Evolutionary conservation across 306 rosid genomes (phyloP).

Genomic region (Vicia faba): DNA sequence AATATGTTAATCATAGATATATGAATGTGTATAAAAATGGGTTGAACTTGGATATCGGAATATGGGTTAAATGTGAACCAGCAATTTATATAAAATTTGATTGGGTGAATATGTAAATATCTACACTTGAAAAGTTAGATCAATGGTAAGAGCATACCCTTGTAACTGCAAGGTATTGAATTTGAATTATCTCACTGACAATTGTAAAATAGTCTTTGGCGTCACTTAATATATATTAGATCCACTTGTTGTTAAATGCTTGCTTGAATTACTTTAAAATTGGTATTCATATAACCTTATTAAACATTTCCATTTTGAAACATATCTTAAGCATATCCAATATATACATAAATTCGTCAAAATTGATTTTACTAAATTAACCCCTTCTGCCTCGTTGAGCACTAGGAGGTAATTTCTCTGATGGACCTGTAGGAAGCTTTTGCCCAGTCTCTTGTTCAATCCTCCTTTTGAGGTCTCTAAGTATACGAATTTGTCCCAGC

Average conservation of each 20-base stretch:
- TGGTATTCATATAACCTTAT: conserved; percentile 8
- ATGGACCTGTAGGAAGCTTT: conserved; percentile 74
- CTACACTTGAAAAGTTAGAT: too few species aligned
- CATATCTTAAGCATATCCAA: neutral
- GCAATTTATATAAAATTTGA: too few species aligned
- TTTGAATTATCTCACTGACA: too few species aligned
- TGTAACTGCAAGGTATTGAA: too few species aligned
- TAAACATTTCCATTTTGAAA: neutral
- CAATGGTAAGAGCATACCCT: too few species aligned
- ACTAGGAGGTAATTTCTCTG: conserved; percentile 82
- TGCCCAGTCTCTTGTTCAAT: conserved; percentile 68
- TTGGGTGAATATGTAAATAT: too few species aligned
- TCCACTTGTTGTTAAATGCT: neutral
- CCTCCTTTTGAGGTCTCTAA: conserved; percentile 76
- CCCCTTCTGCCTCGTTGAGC: conserved; percentile 58
- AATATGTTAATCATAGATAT: too few species aligned
- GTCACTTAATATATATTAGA: too few species aligned
- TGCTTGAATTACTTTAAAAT: neutral
- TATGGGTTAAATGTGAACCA: too few species aligned
- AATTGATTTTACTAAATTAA: conserved; percentile 33
- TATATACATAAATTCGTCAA: conserved; percentile 29
- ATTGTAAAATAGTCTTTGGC: too few species aligned
- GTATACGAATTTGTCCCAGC: conserved; percentile 75
- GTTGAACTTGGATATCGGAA: too few species aligned
- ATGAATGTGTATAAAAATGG: too few species aligned